Conservation (phyloP, 345 rosid species). For the Camelina laxa region DNA sequence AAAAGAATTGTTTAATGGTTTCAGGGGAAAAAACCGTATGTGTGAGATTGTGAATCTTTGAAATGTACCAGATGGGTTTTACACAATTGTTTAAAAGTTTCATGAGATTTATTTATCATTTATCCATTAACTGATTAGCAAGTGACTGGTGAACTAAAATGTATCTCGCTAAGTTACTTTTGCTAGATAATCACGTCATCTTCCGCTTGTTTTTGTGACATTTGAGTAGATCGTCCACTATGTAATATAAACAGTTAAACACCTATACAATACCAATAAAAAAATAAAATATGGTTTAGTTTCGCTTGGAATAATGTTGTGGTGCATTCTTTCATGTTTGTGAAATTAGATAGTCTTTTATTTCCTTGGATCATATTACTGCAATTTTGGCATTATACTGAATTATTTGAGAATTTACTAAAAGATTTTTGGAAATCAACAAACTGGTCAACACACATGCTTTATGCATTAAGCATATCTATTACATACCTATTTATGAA, state of each 20-base stretch:
- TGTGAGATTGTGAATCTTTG: constrained; percentile 33
- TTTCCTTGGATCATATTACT: not conserved
- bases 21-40: not conserved
- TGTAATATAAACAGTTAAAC: not conserved
- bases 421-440: constrained; percentile 10
- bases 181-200: too few species aligned
- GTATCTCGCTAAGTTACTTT: not conserved
- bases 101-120: too few species aligned
- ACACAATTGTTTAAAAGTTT: too few species aligned
- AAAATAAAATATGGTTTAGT: not conserved
- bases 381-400: not conserved
- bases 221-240: not conserved
- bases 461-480: not conserved
- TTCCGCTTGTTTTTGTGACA: not conserved
- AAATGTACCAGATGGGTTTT: constrained; percentile 11
- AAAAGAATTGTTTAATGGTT: constrained; percentile 7
- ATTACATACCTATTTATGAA: not conserved
- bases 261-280: not conserved
- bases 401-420: not conserved
- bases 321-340: not conserved
- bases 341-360: not conserved
- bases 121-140: not conserved
- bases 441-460: constrained; percentile 32
- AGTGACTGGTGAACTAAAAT: not conserved
- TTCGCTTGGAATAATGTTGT: not conserved